Evolutionary conservation across 345 rosid species (phyloP), one percentile per base, ranked within the genome.

Genomic region (Combretum micranthum): DNA sequence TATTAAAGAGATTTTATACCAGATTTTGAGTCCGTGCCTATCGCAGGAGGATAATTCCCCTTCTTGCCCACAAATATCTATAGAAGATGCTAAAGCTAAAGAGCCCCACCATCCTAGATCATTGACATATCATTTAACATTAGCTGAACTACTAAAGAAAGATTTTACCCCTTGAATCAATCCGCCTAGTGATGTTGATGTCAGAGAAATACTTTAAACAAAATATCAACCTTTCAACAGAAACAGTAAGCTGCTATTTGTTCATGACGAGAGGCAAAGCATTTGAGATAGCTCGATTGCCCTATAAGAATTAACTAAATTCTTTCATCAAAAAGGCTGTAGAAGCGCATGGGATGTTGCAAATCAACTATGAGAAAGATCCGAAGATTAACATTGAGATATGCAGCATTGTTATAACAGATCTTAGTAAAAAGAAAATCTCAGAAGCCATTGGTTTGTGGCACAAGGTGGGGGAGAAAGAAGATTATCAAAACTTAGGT

Each of bases 21-120:
- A 52, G 87, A 79, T 66, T 58, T 63, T 53, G 84, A 81, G 57
- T n/a, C n/a, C n/a, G n/a, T n/a, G 78, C 78, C 62, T 90, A 84
- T 55, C 72, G 76, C 70, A 65, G 65, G 68, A 64, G 39, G 82
- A 66, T 46, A 81, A 83, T 69, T n/a, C 68, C 95, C 64, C 55
- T 84, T 71, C 75, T 83, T 64, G 97, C 97, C 44, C 50, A 65
- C 47, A 68, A 72, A 66, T 71, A 80, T 46, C 68, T 87, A 17
- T 75, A 79, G 66, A 78, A 78, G 75, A 87, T 87, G 95, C 64
- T 90, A n/a, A n/a, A n/a, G n/a, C n/a, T n/a, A 22, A 79, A 68
- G 79, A 85, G 93, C 71, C 80, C 25, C 70, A 81, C 72, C 80
- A 69, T 42, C 90, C 93, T 13, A 68, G 49, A 63, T 57, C 88